phyloP scores from a whole-genome alignment of 305 asterid genomes.

The Fraxinus baroniana region DNA sequence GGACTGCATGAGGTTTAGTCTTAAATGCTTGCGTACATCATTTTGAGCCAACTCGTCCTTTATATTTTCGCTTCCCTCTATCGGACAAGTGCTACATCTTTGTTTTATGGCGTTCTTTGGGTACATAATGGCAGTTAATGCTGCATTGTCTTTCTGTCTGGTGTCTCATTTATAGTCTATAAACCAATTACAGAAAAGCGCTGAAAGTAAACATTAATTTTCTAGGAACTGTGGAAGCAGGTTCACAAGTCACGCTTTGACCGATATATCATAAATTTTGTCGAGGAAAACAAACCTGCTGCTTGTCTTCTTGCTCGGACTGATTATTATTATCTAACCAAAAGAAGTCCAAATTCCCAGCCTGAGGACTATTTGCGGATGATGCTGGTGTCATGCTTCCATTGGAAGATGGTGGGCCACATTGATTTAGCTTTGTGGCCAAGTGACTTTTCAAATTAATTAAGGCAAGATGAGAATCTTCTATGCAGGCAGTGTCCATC shows the following conservation, averaged over 20 bases:
- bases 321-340: conserved; percentile 69
- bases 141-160: conserved; percentile 4
- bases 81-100: neutral
- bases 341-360: conserved; percentile 67
- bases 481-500: conserved; percentile 96
- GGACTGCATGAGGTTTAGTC: conserved; percentile 10
- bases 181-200: conserved; percentile 7
- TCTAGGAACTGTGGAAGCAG: conserved; percentile 1
- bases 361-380: conserved; percentile 79
- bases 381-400: conserved; percentile 87
- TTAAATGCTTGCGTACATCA: neutral
- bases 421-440: conserved; percentile 62
- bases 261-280: conserved; percentile 12
- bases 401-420: conserved; percentile 85
- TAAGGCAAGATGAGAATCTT: conserved; percentile 64
- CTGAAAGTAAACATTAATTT: neutral
- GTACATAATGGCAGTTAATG: conserved; percentile 12
- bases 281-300: conserved; percentile 62
- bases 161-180: conserved; percentile 12
- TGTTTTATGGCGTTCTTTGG: conserved; percentile 6
- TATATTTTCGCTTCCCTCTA: conserved; percentile 11
- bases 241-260: neutral
- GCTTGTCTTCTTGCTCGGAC: conserved; percentile 68
- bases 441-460: conserved; percentile 68
- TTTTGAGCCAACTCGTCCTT: neutral